These are phyloP conservation scores for Aspergillus ochraceoroseus DNA, from an alignment of 2,329 filamentous ascomycete species.

Conservation along the genomic window DNA sequence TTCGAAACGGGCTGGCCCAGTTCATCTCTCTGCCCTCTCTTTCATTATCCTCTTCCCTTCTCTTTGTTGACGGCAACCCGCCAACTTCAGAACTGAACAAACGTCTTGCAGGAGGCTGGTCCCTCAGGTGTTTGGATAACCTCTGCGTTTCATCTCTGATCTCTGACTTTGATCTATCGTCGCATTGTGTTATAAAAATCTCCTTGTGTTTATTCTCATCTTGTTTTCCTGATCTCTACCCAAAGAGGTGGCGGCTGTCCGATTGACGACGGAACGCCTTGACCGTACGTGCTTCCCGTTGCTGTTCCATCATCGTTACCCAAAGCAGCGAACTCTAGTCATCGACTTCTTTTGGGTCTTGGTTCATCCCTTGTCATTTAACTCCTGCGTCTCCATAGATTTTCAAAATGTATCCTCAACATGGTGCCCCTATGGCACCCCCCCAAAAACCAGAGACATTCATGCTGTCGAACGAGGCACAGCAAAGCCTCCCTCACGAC, in stretches of 20 bases:
- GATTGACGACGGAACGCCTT: slow-evolving; percentile 6
- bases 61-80: slow-evolving; percentile 23
- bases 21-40: slow-evolving; percentile 30
- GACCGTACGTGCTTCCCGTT: slow-evolving; percentile 8
- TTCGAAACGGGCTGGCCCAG: slow-evolving; percentile 36
- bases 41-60: slow-evolving; percentile 13
- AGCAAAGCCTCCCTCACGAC: slow-evolving; percentile 92
- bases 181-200: slow-evolving; percentile 10
- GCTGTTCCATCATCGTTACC: neutral
- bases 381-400: slow-evolving; percentile 4
- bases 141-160: slow-evolving; percentile 18
- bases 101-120: slow-evolving; percentile 33
- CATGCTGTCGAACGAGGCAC: slow-evolving; percentile 93
- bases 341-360: neutral
- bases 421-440: slow-evolving; percentile 75
- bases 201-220: slow-evolving; percentile 11
- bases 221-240: slow-evolving; percentile 2
- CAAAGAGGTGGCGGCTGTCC: neutral
- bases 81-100: slow-evolving; percentile 23
- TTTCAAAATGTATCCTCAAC: slow-evolving; percentile 68
- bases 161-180: slow-evolving; percentile 14
- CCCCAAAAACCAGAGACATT: slow-evolving; percentile 98
- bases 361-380: neutral
- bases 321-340: neutral
- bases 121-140: slow-evolving; percentile 31